A percentile compares a stretch with the other conserved stretches of the same genome.
Conservation (phyloP, 257 asterid species). For the Nicotiana noctiflora region DNA sequence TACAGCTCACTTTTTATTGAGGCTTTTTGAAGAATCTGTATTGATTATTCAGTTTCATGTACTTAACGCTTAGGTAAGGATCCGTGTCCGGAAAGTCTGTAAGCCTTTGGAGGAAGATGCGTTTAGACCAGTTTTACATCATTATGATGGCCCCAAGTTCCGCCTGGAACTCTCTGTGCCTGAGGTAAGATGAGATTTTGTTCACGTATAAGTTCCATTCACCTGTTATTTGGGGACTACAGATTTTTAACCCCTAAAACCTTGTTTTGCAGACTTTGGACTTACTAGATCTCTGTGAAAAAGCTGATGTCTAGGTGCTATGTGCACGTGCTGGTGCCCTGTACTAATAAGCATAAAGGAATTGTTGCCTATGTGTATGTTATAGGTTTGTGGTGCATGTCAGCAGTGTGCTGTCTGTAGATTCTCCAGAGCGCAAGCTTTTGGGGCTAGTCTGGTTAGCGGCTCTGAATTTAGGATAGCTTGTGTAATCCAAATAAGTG, state of each 20-base stretch:
- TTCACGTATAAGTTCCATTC: background rate
- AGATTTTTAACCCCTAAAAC: background rate
- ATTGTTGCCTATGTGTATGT: conserved; percentile 26
- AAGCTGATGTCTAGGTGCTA: conserved; percentile 51
- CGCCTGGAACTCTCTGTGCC: conserved; percentile 95
- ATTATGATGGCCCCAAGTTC: conserved; percentile 95
- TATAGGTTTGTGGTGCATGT: conserved; percentile 35
- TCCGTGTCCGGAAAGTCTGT: conserved; percentile 67
- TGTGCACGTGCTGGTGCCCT: conserved; percentile 3
- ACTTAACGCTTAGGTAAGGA: conserved; percentile 52
- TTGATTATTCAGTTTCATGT: conserved; percentile 5
- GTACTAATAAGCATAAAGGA: conserved; percentile 27
- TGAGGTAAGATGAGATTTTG: conserved; percentile 44
- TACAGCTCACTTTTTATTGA: background rate
- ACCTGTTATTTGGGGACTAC: background rate
- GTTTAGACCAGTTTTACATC: conserved; percentile 93
- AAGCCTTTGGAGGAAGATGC: conserved; percentile 93
- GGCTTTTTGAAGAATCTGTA: background rate
- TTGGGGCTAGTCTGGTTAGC: conserved; percentile 36
- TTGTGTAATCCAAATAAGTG: conserved; percentile 39
- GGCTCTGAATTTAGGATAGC: conserved; percentile 22
- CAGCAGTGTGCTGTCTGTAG: conserved; percentile 26
- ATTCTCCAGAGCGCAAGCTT: conserved; percentile 70
- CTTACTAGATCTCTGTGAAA: conserved; percentile 87
- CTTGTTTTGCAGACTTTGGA: conserved; percentile 64